These are phyloP conservation scores for Metschnikowia vanudenii DNA, from an alignment of 805 yeast genomes.

Conservation along the genomic window DNA sequence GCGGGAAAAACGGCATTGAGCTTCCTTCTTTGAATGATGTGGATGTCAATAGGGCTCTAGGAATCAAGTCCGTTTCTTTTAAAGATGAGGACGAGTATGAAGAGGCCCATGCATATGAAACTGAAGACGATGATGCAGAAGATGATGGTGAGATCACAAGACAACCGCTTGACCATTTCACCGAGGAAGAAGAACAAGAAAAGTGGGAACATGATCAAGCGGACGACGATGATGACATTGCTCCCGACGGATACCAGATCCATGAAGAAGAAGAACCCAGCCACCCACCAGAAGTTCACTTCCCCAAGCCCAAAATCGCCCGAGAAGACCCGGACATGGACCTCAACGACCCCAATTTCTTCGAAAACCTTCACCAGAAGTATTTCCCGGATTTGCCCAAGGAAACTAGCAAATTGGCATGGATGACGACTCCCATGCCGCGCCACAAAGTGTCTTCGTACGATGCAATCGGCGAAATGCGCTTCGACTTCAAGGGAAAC, in stretches of 20 bases:
- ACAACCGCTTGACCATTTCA: constrained; percentile 13
- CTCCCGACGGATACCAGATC: constrained; percentile 43
- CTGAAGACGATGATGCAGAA: constrained; percentile 14
- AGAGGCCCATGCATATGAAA: constrained; percentile 4
- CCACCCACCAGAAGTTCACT: constrained; percentile 55
- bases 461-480: constrained; percentile 60
- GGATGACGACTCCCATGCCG: constrained; percentile 80
- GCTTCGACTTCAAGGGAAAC: constrained; percentile 88
- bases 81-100: constrained; percentile 12
- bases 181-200: constrained; percentile 24
- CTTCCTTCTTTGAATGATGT: constrained; percentile 33
- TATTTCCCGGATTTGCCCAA: constrained; percentile 88
- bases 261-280: constrained; percentile 41
- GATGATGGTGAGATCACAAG: constrained; percentile 2
- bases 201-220: constrained; percentile 20
- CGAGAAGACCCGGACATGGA: constrained; percentile 45
- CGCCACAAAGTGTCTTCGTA: constrained; percentile 40
- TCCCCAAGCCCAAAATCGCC: constrained; percentile 50
- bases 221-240: constrained; percentile 35
- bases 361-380: constrained; percentile 74
- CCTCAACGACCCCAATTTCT: constrained; percentile 74
- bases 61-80: constrained; percentile 25
- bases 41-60: constrained; percentile 40
- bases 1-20: constrained; percentile 37
- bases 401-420: constrained; percentile 76